Evolutionary conservation across 2,329 filamentous ascomycete genomes (phyloP).

Genomic region (Penicillium brevicompactum): DNA sequence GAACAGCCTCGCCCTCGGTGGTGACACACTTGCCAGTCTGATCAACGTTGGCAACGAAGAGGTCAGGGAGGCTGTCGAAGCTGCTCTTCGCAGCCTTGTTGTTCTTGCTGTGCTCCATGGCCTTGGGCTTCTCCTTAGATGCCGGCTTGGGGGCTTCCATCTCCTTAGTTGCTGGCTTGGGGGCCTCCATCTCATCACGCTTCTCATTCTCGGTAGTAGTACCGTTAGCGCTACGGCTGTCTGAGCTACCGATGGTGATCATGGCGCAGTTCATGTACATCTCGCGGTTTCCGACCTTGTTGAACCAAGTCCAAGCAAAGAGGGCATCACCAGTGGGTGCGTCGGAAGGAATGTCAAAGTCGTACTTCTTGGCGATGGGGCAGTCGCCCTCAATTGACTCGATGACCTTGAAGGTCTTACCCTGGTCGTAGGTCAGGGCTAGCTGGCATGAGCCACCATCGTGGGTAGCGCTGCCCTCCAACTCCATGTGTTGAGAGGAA

Average conservation of each 20-base stretch:
- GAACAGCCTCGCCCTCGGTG: conserved; percentile 58
- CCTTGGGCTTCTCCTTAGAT: not conserved
- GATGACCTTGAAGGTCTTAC: conserved; percentile 69
- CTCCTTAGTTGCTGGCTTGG: not conserved
- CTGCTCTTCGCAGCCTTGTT: conserved; percentile 15
- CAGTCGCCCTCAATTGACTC: conserved; percentile 64
- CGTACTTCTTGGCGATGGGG: conserved; percentile 55
- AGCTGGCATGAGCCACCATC: conserved; percentile 76
- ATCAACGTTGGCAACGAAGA: conserved; percentile 71
- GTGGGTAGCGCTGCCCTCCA: conserved; percentile 66
- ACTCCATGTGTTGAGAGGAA: conserved; percentile 62
- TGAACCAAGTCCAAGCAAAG: conserved; percentile 78
- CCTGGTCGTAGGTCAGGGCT: conserved; percentile 72
- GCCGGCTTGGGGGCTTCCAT: not conserved
- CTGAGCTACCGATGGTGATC: conserved; percentile 57
- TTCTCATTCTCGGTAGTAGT: conserved; percentile 1
- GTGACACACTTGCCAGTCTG: conserved; percentile 59
- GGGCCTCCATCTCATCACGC: not conserved
- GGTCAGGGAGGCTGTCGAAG: conserved; percentile 62
- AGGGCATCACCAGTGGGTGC: conserved; percentile 64
- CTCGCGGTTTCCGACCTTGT: conserved; percentile 74
- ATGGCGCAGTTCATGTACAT: conserved; percentile 87
- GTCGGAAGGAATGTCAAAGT: conserved; percentile 67
- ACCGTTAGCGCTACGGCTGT: not conserved
- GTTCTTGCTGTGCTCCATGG: conserved; percentile 12